Base-by-base conservation (phyloP, 163 green algal genomes). In the Chlamydomonas reinhardtii region DNA sequence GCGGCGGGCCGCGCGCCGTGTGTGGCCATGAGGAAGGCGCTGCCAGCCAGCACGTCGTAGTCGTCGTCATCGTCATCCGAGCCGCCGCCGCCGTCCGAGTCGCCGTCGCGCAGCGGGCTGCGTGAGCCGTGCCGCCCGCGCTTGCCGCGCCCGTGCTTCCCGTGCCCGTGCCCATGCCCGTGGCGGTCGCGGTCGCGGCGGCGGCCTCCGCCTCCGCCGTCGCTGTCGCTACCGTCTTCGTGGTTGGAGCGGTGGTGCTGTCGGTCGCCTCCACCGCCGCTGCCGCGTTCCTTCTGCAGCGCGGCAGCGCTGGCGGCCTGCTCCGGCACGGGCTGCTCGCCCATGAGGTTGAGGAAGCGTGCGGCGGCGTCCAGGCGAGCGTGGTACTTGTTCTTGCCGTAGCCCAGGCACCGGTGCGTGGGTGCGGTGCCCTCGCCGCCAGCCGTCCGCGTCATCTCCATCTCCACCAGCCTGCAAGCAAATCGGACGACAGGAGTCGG, bases 11-110 rank as follows among this genome's bases (percentile, higher is more conserved):
- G 64, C n/a, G 39, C 19, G 29, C 76, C 43, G 39, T 43, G 76
- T 19, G 48, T 56, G 48, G 48, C 48, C 48, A 20, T 12, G 6
- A 70, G 56, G 31, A 76, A 76, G 24, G 68, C 73, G 15, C 52
- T 65, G 29, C 34, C 34, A 1, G 79, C 32, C 48, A 85, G 79
- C 48, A 85, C 79, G 19, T 69, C 66, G 34, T 85, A 85, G 34
- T 77, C 79, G 24, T 85, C 79, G 27, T 78, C 79, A 22, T 9
- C 69, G 1, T 27, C 79, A 19, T 85, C 66, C 16, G 5, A 48
- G 5, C 8, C 39, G 39, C 8, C 39, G 39, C 8, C 39, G 39
- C 8, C 5, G 39, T 48, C 39, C 5, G 5, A 48, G 5, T 48
- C 39, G 39, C 8, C 68, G 32, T 24, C 17, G 27, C 48, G 43